phyloP scores from a whole-genome alignment of 139 green algal species.

The Cymbomonas tetramitiformis region DNA sequence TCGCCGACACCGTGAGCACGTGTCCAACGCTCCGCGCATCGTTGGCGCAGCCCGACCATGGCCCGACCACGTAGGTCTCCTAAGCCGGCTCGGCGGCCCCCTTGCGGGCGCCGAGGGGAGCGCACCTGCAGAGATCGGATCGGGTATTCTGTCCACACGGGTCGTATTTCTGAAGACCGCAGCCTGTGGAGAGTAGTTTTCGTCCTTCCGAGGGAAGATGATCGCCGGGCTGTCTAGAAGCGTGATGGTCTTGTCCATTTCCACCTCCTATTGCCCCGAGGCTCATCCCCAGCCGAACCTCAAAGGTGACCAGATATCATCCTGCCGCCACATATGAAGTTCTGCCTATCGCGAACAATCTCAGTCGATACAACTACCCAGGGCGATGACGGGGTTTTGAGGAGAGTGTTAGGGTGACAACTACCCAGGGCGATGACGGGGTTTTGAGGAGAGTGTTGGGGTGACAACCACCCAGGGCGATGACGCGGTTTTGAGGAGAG shows the following conservation, averaged over 20 bases:
- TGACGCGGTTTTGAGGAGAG: no score
- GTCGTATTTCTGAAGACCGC: conserved; percentile 70
- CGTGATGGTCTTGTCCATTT: conserved; percentile 79
- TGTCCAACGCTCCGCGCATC: background rate
- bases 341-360: no score
- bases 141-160: conserved; percentile 67
- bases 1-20: background rate
- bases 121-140: conserved; percentile 47
- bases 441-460: no score
- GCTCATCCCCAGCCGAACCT: background rate
- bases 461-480: no score
- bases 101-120: background rate
- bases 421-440: no score
- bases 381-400: no score
- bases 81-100: no score
- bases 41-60: no score
- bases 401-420: no score
- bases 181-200: conserved; percentile 40
- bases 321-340: no score
- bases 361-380: no score
- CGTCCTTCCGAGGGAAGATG: conserved; percentile 40
- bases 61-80: no score
- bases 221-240: conserved; percentile 86
- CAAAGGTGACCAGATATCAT: background rate
- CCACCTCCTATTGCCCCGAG: conserved; percentile 4